Percentiles rank a stretch among this genome's conserved stretches.
phyloP scores from a whole-genome alignment of 345 rosid genomes.

The Citrus medica region DNA sequence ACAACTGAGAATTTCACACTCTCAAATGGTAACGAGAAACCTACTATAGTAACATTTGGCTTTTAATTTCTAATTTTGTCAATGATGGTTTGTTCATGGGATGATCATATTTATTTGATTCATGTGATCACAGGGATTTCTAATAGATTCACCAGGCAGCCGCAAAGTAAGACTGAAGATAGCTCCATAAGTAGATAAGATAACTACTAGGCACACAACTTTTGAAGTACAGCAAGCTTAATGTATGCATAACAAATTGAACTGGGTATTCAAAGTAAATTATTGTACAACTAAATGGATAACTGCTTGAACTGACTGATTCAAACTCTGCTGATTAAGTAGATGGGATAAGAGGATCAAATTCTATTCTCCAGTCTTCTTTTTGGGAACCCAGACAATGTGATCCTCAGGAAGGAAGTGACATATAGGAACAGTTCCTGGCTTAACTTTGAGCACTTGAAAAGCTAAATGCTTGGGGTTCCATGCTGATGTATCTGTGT shows the following conservation, averaged over 20 bases:
- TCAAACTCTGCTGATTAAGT: slow-evolving; percentile 8
- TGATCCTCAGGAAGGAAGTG: slow-evolving; percentile 85
- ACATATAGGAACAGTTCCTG: slow-evolving; percentile 66
- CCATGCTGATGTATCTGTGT: slow-evolving; percentile 79
- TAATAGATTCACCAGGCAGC: neutral
- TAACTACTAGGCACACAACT: neutral
- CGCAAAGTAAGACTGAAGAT: neutral
- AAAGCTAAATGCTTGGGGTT: slow-evolving; percentile 83
- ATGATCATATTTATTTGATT: neutral
- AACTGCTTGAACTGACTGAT: neutral
- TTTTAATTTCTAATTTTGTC: neutral
- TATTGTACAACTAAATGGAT: slow-evolving; percentile 15
- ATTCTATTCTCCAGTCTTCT: slow-evolving; percentile 17
- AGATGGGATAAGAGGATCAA: slow-evolving; percentile 1
- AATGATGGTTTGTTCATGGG: neutral
- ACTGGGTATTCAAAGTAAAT: slow-evolving; percentile 9
- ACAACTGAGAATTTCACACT: neutral
- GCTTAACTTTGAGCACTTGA: slow-evolving; percentile 69
- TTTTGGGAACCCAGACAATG: slow-evolving; percentile 57
- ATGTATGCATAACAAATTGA: slow-evolving; percentile 7
- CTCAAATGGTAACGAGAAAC: neutral
- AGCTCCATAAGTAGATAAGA: neutral
- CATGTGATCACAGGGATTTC: neutral
- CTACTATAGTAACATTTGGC: neutral
- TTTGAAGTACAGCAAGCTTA: slow-evolving; percentile 1